Base-by-base conservation (phyloP, 1,284 basidiomycete species). In the Malassezia cuniculi region DNA sequence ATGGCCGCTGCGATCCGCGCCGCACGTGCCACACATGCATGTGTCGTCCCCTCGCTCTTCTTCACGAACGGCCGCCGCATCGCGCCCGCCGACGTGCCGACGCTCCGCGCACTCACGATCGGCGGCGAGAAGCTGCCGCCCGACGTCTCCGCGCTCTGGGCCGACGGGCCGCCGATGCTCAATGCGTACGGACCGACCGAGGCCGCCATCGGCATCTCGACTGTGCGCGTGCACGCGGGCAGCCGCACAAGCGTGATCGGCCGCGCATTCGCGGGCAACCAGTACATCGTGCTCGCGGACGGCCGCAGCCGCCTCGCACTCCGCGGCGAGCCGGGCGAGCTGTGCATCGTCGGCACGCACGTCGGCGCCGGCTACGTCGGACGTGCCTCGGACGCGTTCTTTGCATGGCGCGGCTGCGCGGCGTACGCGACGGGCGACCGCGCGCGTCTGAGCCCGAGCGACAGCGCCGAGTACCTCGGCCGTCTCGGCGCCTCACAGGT, bases 171-270 rank as follows among this genome's bases (percentile, higher is more conserved):
- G 3, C 50, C 48, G 5, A 43, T 60, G 9, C 47, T 65, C 19
- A 61, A 65, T 27, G 61, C 59, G 0, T 65, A 65, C 28, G 61
- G 61, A 12, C 61, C 61, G 4, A 65, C 59, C 12, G 61, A 65
- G 39, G 54, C 55, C 5, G 53, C 57, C 5, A 65, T 65, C 37
- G 60, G 60, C 27, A 61, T 48, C 34, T 64, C 60, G 26, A 50
- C 56, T 19, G 54, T 58, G 18, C 50, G 48, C 4, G 47, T 64
- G n/a, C 33, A 21, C 19, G 42, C 46, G 22, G 20, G 14, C 1
- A 46, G 52, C 11, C 43, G 48, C 5, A 41, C 56, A 0, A 47
- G 47, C 34, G 53, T 55, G 34, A 47, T 65, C 28, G 61, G 61
- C 4, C 24, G n/a, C 10, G 54, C 59, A 9, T 65, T 65, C 47